Conservation (phyloP, 345 rosid genomes). For the Eucalyptus guilfoylei region DNA sequence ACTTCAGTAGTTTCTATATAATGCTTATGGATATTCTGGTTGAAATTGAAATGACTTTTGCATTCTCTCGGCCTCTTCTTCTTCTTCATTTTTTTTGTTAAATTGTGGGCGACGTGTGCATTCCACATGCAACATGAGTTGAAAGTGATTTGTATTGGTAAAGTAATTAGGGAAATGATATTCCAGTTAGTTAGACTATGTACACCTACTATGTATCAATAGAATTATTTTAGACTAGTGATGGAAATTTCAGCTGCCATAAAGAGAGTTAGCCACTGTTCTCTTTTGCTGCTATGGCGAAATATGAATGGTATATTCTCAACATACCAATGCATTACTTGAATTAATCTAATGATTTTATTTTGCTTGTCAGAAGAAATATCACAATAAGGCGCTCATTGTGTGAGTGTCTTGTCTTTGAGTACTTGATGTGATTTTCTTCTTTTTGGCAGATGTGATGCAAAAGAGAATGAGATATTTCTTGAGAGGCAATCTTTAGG, state of each 20-base stretch:
- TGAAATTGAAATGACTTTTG: not conserved
- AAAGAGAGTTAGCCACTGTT: not conserved
- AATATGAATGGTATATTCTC: not conserved
- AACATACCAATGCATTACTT: not conserved
- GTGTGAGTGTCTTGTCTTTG: not conserved
- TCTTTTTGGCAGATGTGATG: slow-evolving; percentile 51
- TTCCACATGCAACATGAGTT: not conserved
- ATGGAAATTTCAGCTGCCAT: not conserved
- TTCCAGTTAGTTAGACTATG: not conserved
- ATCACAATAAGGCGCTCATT: not conserved
- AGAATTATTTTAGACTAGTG: not conserved
- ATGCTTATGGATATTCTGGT: not conserved
- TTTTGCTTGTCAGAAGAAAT: not conserved
- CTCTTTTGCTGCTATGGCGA: not conserved
- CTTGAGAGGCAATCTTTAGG: slow-evolving; percentile 55
- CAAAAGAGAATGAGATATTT: slow-evolving; percentile 57
- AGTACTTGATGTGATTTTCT: not conserved
- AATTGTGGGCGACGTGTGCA: not conserved
- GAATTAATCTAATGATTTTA: not conserved
- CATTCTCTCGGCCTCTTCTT: not conserved
- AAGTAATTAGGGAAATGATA: not conserved
- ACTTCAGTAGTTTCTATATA: not conserved
- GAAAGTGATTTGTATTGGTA: not conserved
- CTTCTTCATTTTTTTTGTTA: not conserved
- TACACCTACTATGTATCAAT: not conserved